Conservation (phyloP, 2,329 filamentous ascomycete genomes). For the Colletotrichum tanaceti region DNA sequence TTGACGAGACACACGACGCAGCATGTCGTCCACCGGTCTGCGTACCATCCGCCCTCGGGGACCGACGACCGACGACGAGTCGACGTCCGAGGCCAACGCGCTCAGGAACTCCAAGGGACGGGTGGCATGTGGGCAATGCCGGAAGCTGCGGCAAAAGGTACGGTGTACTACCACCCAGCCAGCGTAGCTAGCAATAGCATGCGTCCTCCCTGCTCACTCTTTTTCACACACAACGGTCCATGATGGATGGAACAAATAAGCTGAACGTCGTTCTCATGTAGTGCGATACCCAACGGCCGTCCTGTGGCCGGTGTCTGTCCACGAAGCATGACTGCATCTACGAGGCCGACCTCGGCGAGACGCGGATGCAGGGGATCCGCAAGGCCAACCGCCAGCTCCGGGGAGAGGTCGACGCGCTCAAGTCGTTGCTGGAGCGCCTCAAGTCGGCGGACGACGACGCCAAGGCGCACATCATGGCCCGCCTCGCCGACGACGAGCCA, state of each 20-base stretch:
- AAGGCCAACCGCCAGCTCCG: conserved; percentile 25
- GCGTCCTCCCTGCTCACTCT: too few species aligned
- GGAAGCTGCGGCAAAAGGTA: conserved; percentile 36
- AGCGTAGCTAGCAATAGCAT: neutral
- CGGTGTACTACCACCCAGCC: too few species aligned
- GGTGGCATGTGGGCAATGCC: conserved; percentile 28
- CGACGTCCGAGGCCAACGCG: neutral
- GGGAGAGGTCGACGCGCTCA: conserved; percentile 13
- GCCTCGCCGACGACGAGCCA: conserved; percentile 5
- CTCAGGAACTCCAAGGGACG: conserved; percentile 21
- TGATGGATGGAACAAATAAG: neutral
- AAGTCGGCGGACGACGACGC: conserved; percentile 15
- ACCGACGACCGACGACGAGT: conserved; percentile 5
- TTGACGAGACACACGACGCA: neutral
- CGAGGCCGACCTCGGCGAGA: conserved; percentile 33
- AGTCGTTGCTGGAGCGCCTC: conserved; percentile 22
- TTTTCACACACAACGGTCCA: too few species aligned
- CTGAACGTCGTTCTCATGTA: neutral
- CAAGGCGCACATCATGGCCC: conserved; percentile 14
- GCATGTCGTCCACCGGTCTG: conserved; percentile 26
- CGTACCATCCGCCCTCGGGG: conserved; percentile 23
- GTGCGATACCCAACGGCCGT: conserved; percentile 33
- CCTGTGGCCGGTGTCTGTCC: conserved; percentile 14
- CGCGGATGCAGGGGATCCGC: conserved; percentile 35
- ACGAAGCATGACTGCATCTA: conserved; percentile 23